phyloP scores from a whole-genome alignment of 805 yeast species.

The Nakazawaea ernobii region DNA sequence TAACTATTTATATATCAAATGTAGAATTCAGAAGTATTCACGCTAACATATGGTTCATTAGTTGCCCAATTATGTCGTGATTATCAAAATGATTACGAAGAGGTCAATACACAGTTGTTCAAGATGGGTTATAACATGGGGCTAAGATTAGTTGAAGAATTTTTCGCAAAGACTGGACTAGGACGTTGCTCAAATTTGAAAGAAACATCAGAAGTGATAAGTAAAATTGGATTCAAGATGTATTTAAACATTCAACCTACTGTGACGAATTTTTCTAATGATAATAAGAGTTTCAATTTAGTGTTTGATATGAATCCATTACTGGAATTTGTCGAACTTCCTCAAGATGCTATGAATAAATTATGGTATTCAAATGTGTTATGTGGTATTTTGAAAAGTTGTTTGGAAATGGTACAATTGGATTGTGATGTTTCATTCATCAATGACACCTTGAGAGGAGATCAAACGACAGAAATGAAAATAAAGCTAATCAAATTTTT shows the following conservation, averaged over 20 bases:
- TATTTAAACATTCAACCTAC: constrained; percentile 79
- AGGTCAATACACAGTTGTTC: constrained; percentile 80
- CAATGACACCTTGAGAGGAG: constrained; percentile 78
- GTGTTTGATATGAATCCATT: constrained; percentile 82
- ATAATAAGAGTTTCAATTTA: constrained; percentile 68
- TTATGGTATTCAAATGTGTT: constrained; percentile 91
- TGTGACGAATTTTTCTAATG: constrained; percentile 70
- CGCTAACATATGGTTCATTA: constrained; percentile 91
- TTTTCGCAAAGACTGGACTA: constrained; percentile 80
- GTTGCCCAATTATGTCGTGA: constrained; percentile 90
- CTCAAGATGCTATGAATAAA: constrained; percentile 67
- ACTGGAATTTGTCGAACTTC: constrained; percentile 92
- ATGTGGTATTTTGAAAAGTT: constrained; percentile 87
- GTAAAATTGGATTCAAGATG: constrained; percentile 85
- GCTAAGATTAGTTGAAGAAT: constrained; percentile 84
- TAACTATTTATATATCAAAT: constrained; percentile 6
- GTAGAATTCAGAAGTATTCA: constrained; percentile 84
- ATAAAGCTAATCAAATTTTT: constrained; percentile 65
- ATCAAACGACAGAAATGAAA: constrained; percentile 71
- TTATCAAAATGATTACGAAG: constrained; percentile 63
- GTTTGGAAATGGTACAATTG: constrained; percentile 91
- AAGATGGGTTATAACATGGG: constrained; percentile 97
- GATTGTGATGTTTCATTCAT: constrained; percentile 81
- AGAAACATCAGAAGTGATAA: constrained; percentile 82
- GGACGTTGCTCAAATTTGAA: constrained; percentile 74